Evolutionary conservation across 2,329 filamentous ascomycete genomes (phyloP).

Genomic region (Nemania serpens): DNA sequence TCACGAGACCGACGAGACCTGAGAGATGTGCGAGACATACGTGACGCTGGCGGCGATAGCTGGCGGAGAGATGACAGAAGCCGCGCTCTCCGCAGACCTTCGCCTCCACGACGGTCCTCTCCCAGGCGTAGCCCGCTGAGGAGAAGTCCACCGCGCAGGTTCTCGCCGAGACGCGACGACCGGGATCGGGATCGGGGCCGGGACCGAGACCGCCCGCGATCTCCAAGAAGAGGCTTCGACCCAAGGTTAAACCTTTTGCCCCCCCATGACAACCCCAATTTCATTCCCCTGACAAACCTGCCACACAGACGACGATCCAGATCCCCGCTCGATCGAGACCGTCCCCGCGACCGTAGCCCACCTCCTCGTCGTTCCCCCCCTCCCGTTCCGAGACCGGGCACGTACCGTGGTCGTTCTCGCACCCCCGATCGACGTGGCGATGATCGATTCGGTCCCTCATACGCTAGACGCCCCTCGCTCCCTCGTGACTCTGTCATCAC

Average conservation of each 20-base stretch:
- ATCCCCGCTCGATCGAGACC: constrained; percentile 57
- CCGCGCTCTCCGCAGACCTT: constrained; percentile 45
- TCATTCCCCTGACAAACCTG: constrained; percentile 37
- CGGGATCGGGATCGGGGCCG: constrained; percentile 40
- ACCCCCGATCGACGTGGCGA: constrained; percentile 56
- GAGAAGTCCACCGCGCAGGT: constrained; percentile 43
- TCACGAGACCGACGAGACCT: constrained; percentile 38
- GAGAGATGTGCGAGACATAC: constrained; percentile 22
- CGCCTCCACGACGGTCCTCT: constrained; percentile 44
- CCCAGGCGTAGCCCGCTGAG: constrained; percentile 42
- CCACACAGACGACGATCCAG: constrained; percentile 56
- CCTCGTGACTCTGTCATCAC: constrained; percentile 55
- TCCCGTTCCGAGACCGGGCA: constrained; percentile 45
- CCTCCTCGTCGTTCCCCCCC: constrained; percentile 46
- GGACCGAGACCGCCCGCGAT: constrained; percentile 46
- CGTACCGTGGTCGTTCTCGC: constrained; percentile 59
- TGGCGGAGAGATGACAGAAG: constrained; percentile 49
- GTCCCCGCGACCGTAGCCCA: constrained; percentile 42
- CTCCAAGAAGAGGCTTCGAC: constrained; percentile 47
- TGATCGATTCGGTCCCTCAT: constrained; percentile 43
- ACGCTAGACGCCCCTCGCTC: constrained; percentile 54
- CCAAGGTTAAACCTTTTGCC: constrained; percentile 43
- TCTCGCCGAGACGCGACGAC: constrained; percentile 45
- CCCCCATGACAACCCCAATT: constrained; percentile 33
- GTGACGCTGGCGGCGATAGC: constrained; percentile 39